phyloP scores from a whole-genome alignment of 2,329 filamentous ascomycete species.

The Fusarium chaquense region DNA sequence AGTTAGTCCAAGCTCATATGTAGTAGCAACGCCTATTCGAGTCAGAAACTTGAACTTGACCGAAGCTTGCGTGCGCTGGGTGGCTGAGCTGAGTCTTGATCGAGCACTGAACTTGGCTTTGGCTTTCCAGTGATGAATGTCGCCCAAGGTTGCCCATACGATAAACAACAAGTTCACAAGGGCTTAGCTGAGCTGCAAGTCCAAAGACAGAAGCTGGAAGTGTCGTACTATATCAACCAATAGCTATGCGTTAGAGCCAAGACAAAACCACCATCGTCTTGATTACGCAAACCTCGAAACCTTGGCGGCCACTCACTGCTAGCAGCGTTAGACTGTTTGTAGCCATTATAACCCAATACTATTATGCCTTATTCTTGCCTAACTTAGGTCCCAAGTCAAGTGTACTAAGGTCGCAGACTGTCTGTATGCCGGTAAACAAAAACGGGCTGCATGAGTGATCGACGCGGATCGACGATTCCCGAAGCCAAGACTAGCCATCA shows the following conservation, averaged over 20 bases:
- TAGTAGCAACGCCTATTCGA: not conserved
- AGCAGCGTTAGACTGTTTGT: not conserved
- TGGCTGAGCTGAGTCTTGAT: slow-evolving; percentile 7
- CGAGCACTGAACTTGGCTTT: not conserved
- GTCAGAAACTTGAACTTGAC: slow-evolving; percentile 4
- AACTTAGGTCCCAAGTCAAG: not conserved
- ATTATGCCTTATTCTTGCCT: not conserved
- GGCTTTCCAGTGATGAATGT: not conserved
- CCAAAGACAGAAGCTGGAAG: slow-evolving; percentile 6
- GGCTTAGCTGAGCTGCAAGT: not conserved
- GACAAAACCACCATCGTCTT: slow-evolving; percentile 6
- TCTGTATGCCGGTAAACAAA: slow-evolving; percentile 9
- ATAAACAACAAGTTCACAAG: not conserved
- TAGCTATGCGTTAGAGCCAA: not conserved
- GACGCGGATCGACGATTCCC: slow-evolving; percentile 41
- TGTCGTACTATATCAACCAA: not conserved
- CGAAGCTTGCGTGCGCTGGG: not conserved
- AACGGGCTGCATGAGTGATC: slow-evolving; percentile 36
- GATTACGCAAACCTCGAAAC: slow-evolving; percentile 4
- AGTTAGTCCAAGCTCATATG: slow-evolving; percentile 6
- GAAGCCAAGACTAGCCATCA: slow-evolving; percentile 24
- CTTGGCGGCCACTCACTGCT: not conserved
- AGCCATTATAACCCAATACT: not conserved
- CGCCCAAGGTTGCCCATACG: not conserved
- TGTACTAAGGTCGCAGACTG: not conserved